Percentiles rank a stretch among this genome's conserved stretches.
Conservation (phyloP, 31 red algal genomes). For the Odonthalia washingtoniensis region DNA sequence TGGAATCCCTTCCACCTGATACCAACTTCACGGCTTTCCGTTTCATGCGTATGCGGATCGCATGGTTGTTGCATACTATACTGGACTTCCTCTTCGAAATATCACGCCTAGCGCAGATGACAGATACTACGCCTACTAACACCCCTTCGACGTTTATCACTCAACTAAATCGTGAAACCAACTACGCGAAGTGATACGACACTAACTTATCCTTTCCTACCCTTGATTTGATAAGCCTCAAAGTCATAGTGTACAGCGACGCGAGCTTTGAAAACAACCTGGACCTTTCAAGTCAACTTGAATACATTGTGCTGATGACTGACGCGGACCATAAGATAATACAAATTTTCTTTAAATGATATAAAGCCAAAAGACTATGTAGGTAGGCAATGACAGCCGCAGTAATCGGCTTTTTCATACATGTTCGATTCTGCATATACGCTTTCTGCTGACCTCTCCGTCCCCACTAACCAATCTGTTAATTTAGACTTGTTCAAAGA, state of each 20-base stretch:
- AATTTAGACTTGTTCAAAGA: slow-evolving; percentile 5
- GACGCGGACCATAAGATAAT: slow-evolving; percentile 2
- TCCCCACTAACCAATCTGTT: too few relatives aligned
- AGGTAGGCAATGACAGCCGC: too few relatives aligned
- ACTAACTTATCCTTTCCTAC: background rate
- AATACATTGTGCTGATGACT: slow-evolving; percentile 19
- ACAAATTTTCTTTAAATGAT: slow-evolving; percentile 31
- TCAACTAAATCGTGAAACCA: slow-evolving; percentile 19
- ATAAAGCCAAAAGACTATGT: too few relatives aligned
- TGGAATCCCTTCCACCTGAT: too few relatives aligned
- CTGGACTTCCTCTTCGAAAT: slow-evolving; percentile 34
- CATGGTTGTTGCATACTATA: slow-evolving; percentile 6
- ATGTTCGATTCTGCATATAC: too few relatives aligned
- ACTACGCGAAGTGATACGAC: background rate
- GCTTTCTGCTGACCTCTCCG: too few relatives aligned
- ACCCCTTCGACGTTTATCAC: background rate
- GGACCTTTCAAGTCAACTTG: slow-evolving; percentile 29
- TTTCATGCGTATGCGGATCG: slow-evolving; percentile 48
- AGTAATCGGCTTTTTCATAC: too few relatives aligned
- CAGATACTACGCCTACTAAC: background rate
- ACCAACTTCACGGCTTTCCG: too few relatives aligned
- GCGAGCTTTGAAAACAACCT: slow-evolving; percentile 46
- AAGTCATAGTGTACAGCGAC: slow-evolving; percentile 10
- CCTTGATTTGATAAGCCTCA: too few relatives aligned
- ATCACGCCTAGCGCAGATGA: slow-evolving; percentile 27